phyloP scores from a whole-genome alignment of 1,284 basidiomycete genomes.

The Puccinia horiana region DNA sequence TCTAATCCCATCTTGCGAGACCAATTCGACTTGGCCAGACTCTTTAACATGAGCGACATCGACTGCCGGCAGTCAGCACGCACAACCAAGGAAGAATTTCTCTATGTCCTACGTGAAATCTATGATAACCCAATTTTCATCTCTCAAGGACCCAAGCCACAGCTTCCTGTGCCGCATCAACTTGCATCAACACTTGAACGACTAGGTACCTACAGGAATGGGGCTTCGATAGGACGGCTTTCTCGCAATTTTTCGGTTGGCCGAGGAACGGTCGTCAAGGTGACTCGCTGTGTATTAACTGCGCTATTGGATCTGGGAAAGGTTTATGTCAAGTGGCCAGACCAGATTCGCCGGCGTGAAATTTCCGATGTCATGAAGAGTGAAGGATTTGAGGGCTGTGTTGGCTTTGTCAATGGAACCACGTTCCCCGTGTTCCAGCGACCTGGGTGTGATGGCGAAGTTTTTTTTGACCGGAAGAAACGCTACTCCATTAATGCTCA shows the following conservation, averaged over 20 bases:
- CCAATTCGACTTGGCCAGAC: background rate
- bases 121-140: background rate
- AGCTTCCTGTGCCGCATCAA: slow-evolving; percentile 10
- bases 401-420: slow-evolving; percentile 22
- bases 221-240: background rate
- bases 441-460: slow-evolving; percentile 2
- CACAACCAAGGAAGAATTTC: background rate
- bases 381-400: background rate
- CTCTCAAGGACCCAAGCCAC: background rate
- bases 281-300: background rate
- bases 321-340: background rate
- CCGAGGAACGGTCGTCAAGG: slow-evolving; percentile 22
- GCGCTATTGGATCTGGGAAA: background rate
- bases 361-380: background rate
- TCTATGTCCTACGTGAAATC: background rate
- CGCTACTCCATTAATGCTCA: slow-evolving; percentile 24
- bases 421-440: slow-evolving; percentile 8
- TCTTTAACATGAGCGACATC: background rate
- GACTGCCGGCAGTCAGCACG: background rate
- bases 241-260: background rate
- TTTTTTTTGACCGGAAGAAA: slow-evolving; percentile 24
- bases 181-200: background rate
- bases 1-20: background rate
- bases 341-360: background rate
- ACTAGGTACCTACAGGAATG: slow-evolving; percentile 1